These are phyloP conservation scores for Heterobasidion annosum DNA, from an alignment of 1,284 basidiomycete species.

Conservation along the genomic window DNA sequence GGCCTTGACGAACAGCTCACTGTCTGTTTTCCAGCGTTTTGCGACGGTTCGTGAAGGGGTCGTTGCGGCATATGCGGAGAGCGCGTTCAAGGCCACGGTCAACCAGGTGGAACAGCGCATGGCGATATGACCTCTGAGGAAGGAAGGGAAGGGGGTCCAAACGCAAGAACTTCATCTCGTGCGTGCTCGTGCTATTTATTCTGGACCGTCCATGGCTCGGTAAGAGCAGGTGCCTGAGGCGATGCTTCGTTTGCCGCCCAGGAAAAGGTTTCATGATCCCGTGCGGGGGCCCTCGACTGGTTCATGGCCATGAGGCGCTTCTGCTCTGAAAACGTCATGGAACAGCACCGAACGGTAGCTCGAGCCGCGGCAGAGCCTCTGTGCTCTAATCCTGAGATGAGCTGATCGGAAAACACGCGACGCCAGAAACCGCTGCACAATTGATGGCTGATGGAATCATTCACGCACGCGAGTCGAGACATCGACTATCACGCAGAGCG, in stretches of 20 bases:
- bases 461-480: too few species aligned
- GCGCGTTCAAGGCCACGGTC: slow-evolving; percentile 2
- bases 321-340: not conserved
- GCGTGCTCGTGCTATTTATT: not conserved
- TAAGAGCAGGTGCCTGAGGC: not conserved
- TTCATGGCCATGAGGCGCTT: not conserved
- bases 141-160: not conserved
- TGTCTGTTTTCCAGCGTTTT: slow-evolving; percentile 1
- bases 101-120: slow-evolving; percentile 7
- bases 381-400: too few species aligned
- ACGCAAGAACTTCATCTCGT: not conserved
- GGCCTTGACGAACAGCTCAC: slow-evolving; percentile 2
- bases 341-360: not conserved
- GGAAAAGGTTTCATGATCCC: not conserved
- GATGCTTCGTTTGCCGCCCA: not conserved
- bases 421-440: too few species aligned
- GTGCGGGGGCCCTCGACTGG: not conserved
- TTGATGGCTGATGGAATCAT: too few species aligned
- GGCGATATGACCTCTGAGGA: not conserved
- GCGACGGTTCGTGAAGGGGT: slow-evolving; percentile 4
- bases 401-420: too few species aligned
- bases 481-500: too few species aligned
- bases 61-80: slow-evolving; percentile 3
- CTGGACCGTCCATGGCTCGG: not conserved
- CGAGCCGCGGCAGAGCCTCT: too few species aligned